Conservation (phyloP, 2,329 filamentous ascomycete genomes). For the Bipolaris victoriae region DNA sequence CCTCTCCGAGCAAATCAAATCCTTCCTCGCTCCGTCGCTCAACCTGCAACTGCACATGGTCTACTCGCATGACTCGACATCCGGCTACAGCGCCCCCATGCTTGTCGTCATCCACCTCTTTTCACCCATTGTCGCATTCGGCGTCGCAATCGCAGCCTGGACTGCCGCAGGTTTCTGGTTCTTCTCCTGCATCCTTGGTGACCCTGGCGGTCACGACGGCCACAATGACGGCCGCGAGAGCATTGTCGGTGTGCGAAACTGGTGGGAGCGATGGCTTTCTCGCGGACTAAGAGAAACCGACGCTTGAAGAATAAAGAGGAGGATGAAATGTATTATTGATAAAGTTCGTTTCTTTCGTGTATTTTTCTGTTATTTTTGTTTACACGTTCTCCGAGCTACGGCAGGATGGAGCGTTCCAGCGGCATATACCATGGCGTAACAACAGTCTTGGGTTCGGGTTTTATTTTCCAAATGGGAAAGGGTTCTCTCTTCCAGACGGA, state of each 20-base stretch:
- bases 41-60: slow-evolving; percentile 58
- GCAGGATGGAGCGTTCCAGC: slow-evolving; percentile 24
- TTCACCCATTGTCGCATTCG: slow-evolving; percentile 63
- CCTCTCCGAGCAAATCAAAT: slow-evolving; percentile 58
- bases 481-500: neutral
- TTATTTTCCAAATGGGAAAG: slow-evolving; percentile 5
- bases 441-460: slow-evolving; percentile 6
- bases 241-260: slow-evolving; percentile 63
- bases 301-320: slow-evolving; percentile 4
- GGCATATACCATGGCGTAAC: slow-evolving; percentile 32
- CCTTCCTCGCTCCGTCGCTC: slow-evolving; percentile 60
- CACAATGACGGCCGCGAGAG: slow-evolving; percentile 67
- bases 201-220: slow-evolving; percentile 65
- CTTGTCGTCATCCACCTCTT: slow-evolving; percentile 61
- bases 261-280: slow-evolving; percentile 66
- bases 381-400: slow-evolving; percentile 8
- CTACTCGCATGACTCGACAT: slow-evolving; percentile 50
- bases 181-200: slow-evolving; percentile 65
- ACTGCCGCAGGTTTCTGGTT: slow-evolving; percentile 67
- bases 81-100: slow-evolving; percentile 49
- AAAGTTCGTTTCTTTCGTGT: slow-evolving; percentile 4
- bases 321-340: neutral
- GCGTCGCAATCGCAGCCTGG: slow-evolving; percentile 64
- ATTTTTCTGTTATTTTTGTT: neutral
- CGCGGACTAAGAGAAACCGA: slow-evolving; percentile 39